Conservation (phyloP, 139 green algal species). For the Chlamydomonas incerta region DNA sequence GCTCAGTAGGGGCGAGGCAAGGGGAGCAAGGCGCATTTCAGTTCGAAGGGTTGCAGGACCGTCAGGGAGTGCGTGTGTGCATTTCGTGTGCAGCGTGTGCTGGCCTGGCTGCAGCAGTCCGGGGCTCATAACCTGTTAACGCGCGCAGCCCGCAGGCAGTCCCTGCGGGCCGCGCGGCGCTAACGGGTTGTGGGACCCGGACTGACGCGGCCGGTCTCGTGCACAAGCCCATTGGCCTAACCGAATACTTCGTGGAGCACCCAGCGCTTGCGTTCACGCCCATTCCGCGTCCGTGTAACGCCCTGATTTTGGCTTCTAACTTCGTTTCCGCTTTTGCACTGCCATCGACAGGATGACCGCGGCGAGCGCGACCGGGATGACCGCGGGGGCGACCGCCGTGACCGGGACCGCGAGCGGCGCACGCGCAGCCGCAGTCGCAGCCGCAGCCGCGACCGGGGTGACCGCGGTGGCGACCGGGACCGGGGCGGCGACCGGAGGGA, state of each 20-base stretch:
- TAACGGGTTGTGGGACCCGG: background rate
- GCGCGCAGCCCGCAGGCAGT: background rate
- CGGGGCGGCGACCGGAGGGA: constrained; percentile 14
- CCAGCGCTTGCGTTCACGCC: background rate
- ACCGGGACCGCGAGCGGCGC: constrained; percentile 29
- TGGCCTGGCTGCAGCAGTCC: too few relatives aligned
- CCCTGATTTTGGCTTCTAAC: too few relatives aligned
- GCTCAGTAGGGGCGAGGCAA: background rate
- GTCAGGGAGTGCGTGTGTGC: too few relatives aligned
- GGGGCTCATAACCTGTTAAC: background rate
- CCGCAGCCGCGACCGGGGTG: constrained; percentile 8
- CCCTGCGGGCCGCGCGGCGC: background rate
- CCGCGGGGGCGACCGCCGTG: background rate
- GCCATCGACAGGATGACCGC: background rate
- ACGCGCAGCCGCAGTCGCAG: background rate
- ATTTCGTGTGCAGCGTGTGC: too few relatives aligned
- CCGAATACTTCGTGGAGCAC: background rate
- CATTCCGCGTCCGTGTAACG: too few relatives aligned
- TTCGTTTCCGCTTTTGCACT: background rate
- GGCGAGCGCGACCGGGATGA: constrained; percentile 19
- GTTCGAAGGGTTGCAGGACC: too few relatives aligned
- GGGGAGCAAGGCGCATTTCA: too few relatives aligned
- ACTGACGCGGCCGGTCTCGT: too few relatives aligned
- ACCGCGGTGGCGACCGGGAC: constrained; percentile 18
- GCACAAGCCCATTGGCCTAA: too few relatives aligned